phyloP scores from a whole-genome alignment of 495 filamentous ascomycete genomes.

The Penicillium odoratum region DNA sequence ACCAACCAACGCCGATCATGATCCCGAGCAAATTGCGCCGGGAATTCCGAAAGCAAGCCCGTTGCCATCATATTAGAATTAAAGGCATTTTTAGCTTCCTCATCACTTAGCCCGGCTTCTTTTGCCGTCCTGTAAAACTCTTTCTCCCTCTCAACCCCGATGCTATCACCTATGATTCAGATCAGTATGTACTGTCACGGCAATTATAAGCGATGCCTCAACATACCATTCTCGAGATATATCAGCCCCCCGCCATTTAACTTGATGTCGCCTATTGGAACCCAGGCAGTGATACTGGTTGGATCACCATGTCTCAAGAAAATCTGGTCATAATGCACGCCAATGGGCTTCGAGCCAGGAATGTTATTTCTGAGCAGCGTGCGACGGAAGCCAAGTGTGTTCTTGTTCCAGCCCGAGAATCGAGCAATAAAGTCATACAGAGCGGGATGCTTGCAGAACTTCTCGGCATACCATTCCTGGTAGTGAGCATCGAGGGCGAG shows the following conservation, averaged over 20 bases:
- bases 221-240: constrained; percentile 55
- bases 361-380: constrained; percentile 60
- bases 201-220: background rate
- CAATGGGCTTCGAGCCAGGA: constrained; percentile 58
- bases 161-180: constrained; percentile 27
- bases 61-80: constrained; percentile 59
- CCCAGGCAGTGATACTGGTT: constrained; percentile 62
- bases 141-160: constrained; percentile 49
- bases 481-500: constrained; percentile 56
- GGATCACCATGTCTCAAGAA: constrained; percentile 61
- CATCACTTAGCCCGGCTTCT: constrained; percentile 45
- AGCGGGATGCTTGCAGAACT: constrained; percentile 55
- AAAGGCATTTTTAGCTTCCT: constrained; percentile 54
- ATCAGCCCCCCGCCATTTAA: constrained; percentile 61
- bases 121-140: constrained; percentile 49
- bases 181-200: constrained; percentile 4
- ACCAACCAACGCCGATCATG: constrained; percentile 53
- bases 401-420: constrained; percentile 55
- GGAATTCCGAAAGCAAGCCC: constrained; percentile 47
- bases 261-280: constrained; percentile 61
- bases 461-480: constrained; percentile 57
- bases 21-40: constrained; percentile 43
- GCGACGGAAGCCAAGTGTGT: constrained; percentile 48
- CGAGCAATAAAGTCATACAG: constrained; percentile 52
- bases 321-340: constrained; percentile 67